Conservation (phyloP, 768 basidiomycete genomes). For the Cystofilobasidium macerans region DNA sequence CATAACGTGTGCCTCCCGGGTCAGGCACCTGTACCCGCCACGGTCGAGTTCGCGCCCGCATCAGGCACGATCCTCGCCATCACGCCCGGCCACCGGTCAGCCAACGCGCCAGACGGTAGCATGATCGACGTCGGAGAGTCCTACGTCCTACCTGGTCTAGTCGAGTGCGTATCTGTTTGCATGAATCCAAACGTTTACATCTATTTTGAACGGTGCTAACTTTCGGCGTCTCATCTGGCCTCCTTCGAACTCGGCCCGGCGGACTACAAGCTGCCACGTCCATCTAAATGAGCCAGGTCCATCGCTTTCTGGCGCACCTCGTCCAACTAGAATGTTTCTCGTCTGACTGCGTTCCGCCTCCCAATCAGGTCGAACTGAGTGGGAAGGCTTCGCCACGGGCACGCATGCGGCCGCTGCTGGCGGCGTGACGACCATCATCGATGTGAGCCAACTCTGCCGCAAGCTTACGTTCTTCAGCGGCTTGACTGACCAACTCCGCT, state of each 20-base stretch:
- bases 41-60: conserved; percentile 49
- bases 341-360: too few species aligned
- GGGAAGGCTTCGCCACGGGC: conserved; percentile 92
- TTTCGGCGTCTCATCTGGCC: too few species aligned
- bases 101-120: conserved; percentile 29
- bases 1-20: conserved; percentile 11
- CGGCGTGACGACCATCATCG: conserved; percentile 87
- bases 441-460: conserved; percentile 38
- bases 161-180: conserved; percentile 74
- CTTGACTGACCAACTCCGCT: too few species aligned
- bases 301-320: not conserved
- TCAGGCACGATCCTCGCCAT: conserved; percentile 56
- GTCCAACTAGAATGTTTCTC: too few species aligned
- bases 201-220: too few species aligned
- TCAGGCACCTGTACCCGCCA: conserved; percentile 49
- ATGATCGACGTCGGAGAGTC: conserved; percentile 50
- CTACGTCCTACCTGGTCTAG: conserved; percentile 61
- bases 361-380: conserved; percentile 64
- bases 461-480: not conserved
- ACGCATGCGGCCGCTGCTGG: conserved; percentile 81
- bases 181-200: too few species aligned
- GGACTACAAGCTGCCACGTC: conserved; percentile 54
- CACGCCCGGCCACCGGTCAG: conserved; percentile 35
- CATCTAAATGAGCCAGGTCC: conserved; percentile 67
- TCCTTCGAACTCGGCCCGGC: too few species aligned